Evolutionary conservation across 2,329 filamentous ascomycete genomes (phyloP), one percentile per base, ranked within the genome.

Genomic region (Cordyceps militaris): DNA sequence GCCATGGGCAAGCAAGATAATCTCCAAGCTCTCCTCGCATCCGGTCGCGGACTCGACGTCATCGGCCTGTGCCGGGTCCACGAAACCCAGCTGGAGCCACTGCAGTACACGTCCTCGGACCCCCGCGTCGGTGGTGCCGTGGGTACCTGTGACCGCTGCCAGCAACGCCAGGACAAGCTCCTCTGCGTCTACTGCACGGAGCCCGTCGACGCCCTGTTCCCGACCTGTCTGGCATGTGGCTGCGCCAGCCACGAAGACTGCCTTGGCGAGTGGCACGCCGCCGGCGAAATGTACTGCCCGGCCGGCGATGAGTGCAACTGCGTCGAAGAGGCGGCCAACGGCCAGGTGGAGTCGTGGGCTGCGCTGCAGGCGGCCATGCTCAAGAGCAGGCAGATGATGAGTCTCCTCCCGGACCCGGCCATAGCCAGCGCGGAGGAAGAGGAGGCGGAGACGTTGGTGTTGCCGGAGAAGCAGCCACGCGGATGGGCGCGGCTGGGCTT

Each of bases 221-320:
- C 81, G 3, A 78, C 83, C 0, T 87, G 84, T 61, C 74, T 87
- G 3, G 77, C 78, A 11, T 87, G 84, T 61, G 84, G 84, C 13
- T 87, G 84, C 62, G 79, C 79, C 8, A 78, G 76, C 53, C 84
- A 87, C 66, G 79, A 84, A 47, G 68, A 72, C 9, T 87, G 84
- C 61, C 73, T 84, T 16, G 76, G 75, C 2, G 80, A 83, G 64
- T 85, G 82, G 81, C 80, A 83, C 62, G 76, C 73, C 7, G 75
- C 76, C 6, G 80, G 80, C 23, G 81, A 84, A 67, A 77, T 71
- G 1, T 69, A 78, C 48, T 87, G 84, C 57, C 82, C 84, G 0
- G 83, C 82, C 0, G 84, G 83, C 1, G 84, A 86, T 64, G 84
- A 86, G 65, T 87, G 84, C 64, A 74, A 81, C 59, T 87, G 84